Base-by-base conservation (phyloP, 371 early-diverging fungal genomes). In the Sporodiniella umbellata region DNA sequence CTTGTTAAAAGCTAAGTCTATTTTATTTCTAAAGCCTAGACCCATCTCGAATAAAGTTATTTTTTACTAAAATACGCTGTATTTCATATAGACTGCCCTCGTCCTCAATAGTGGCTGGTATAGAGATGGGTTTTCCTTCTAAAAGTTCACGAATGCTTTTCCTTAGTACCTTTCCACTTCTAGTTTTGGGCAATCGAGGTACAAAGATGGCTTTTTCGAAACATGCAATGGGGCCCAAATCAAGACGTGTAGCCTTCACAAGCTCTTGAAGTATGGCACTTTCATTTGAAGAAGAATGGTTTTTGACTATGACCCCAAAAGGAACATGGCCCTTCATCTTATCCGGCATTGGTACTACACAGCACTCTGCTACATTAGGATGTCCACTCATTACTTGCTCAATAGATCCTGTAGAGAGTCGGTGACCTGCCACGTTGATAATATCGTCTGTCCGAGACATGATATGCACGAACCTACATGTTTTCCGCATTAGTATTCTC, bases 361-460 rank as follows among this genome's bases (percentile, higher is more conserved):
- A 84, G 37, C 83, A 82, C 62, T 95, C 97, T 10, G 89, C 90
- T 17, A 95, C 84, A 31, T 63, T 58, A 0, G 70, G 71, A 64
- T 92, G 84, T 4, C 80, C 72, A 14, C 85, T 78, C 3, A 90
- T 68, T 5, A 90, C 85, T 58, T 89, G 85, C 65, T 97, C 98
- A 28, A 95, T 87, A 0, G 90, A 89, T 4, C 94, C 93, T n/a
- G 95, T 92, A n/a, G 89, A 89, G 1, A 97, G 68, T 11, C 97
- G 86, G 60, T 96, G 97, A 5, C 94, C 70, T 1, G 95, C 93
- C 0, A 94, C 88, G 58, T 97, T 96, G 55, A 97, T 88, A 33
- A 95, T 89, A 54, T 97, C 98, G 64, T 95, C 96, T 14, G 89
- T 92, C 42, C 98, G 79, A 28, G 92, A 89, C 82, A 92, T 79